Percentiles rank a stretch among this genome's conserved stretches.
Evolutionary conservation across 2,329 filamentous ascomycete genomes (phyloP).

Genomic region (Pleurostoma richardsiae): DNA sequence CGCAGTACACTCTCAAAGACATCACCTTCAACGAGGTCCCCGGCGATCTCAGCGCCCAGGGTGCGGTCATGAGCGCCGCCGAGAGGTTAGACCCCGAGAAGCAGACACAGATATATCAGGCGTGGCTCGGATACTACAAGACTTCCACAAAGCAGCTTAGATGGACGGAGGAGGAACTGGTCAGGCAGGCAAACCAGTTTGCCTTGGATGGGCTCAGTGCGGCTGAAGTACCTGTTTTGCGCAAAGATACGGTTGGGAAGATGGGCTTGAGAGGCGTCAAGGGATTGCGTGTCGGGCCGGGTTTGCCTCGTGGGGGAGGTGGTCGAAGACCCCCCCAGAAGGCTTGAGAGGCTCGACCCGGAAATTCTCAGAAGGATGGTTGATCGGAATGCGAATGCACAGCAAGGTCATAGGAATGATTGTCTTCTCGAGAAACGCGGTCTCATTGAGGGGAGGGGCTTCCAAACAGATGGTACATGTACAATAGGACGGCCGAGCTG

Average conservation of each 20-base stretch:
- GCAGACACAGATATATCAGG: conserved; percentile 47
- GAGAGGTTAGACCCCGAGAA: conserved; percentile 35
- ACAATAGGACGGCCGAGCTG: too few relatives aligned
- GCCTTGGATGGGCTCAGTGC: conserved; percentile 41
- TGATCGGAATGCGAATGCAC: too few relatives aligned
- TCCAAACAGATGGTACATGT: too few relatives aligned
- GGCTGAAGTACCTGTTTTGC: conserved; percentile 39
- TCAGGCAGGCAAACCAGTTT: conserved; percentile 44
- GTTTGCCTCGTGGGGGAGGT: not conserved
- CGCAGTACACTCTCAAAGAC: conserved; percentile 43
- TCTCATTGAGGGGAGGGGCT: too few relatives aligned
- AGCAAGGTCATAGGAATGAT: too few relatives aligned
- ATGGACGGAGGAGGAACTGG: conserved; percentile 39
- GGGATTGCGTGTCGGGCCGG: conserved; percentile 28
- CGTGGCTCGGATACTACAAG: conserved; percentile 54
- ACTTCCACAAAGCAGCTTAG: conserved; percentile 37
- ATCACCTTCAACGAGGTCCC: conserved; percentile 45
- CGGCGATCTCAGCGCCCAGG: conserved; percentile 36
- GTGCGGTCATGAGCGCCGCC: conserved; percentile 30
- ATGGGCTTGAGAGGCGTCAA: conserved; percentile 51
- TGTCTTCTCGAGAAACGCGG: too few relatives aligned
- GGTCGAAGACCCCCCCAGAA: too few relatives aligned
- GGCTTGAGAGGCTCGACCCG: too few relatives aligned
- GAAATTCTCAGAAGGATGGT: too few relatives aligned
- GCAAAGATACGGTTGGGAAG: conserved; percentile 44